phyloP scores from a whole-genome alignment of 2,329 filamentous ascomycete species.

The Cladosporium sp. region DNA sequence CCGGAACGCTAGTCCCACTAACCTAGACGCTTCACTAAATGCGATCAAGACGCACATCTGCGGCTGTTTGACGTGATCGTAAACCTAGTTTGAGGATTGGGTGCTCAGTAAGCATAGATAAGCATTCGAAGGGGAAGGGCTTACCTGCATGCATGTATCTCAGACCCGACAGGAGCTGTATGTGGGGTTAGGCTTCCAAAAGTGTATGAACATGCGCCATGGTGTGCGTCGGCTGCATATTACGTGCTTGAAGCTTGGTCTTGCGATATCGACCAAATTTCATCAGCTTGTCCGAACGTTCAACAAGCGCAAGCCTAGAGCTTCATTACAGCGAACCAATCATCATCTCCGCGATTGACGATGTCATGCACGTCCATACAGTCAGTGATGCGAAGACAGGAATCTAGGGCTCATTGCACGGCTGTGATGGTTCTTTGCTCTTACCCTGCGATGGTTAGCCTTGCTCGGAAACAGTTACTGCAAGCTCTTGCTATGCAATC shows the following conservation, averaged over 20 bases:
- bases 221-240: constrained; percentile 1
- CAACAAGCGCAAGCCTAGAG: no score
- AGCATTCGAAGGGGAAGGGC: background rate
- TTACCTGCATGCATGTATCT: background rate
- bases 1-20: background rate
- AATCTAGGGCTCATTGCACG: no score
- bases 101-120: constrained; percentile 6
- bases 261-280: background rate
- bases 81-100: background rate
- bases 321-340: no score
- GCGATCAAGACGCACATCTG: background rate
- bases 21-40: background rate
- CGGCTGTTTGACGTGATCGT: background rate
- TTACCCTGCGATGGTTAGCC: no score
- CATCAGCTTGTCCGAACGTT: no score
- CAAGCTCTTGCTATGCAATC: no score
- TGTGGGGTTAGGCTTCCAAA: background rate
- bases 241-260: background rate
- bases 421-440: no score
- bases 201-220: background rate
- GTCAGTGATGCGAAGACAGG: no score
- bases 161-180: background rate
- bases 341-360: no score
- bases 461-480: no score
- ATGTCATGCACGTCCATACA: no score